A percentile compares a stretch with the other conserved stretches of the same genome.
Conservation (phyloP, 2,329 filamentous ascomycete species). For the Pseudogymnoascus sp. region DNA sequence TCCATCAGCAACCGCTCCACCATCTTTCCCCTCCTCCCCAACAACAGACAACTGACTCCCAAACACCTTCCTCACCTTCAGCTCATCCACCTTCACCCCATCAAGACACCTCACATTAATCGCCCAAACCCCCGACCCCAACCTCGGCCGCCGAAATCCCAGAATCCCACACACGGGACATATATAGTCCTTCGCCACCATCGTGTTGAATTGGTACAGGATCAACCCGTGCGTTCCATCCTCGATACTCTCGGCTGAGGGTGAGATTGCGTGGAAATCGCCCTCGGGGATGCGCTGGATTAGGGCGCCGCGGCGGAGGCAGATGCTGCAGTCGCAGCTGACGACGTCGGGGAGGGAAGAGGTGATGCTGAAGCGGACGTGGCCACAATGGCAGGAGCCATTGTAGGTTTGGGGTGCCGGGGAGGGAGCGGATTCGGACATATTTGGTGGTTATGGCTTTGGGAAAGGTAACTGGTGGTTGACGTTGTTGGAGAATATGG, state of each 20-base stretch:
- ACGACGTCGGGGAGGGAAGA: neutral
- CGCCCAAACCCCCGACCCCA: neutral
- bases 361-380: neutral
- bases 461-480: neutral
- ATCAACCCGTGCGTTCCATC: neutral
- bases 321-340: neutral
- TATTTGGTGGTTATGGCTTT: neutral
- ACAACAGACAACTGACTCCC: neutral
- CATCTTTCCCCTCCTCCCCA: neutral
- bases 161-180: neutral
- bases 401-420: neutral
- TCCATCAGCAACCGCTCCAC: neutral
- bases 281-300: neutral
- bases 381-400: constrained; percentile 1
- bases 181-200: neutral
- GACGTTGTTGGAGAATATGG: too few relatives aligned
- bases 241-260: neutral
- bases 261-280: neutral
- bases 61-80: neutral
- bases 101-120: neutral
- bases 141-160: neutral
- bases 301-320: neutral
- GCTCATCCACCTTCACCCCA: neutral
- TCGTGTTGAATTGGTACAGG: neutral
- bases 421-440: neutral